Percentiles rank a stretch among this genome's conserved stretches.
These are phyloP conservation scores for Aspergillus campestris DNA, from an alignment of 495 filamentous ascomycete species.

Conservation along the genomic window DNA sequence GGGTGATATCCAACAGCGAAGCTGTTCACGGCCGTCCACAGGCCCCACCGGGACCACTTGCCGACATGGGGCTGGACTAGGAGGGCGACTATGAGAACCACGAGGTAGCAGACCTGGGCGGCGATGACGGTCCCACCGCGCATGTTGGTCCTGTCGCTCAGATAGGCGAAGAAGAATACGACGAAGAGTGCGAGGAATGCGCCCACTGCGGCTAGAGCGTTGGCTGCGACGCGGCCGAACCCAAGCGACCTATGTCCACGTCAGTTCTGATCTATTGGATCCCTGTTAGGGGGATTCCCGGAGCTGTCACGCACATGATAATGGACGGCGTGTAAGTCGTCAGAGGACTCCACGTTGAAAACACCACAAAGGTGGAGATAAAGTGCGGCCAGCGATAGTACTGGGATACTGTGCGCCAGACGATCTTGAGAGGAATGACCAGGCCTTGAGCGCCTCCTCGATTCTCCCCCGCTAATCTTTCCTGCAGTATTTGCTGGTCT, in stretches of 20 bases:
- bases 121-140: slow-evolving; percentile 13
- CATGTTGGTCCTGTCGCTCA: slow-evolving; percentile 10
- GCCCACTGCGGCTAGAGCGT: slow-evolving; percentile 25
- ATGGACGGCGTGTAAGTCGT: slow-evolving; percentile 25
- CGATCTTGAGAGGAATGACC: slow-evolving; percentile 2
- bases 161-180: slow-evolving; percentile 19
- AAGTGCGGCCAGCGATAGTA: slow-evolving; percentile 23
- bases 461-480: too few relatives aligned
- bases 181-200: slow-evolving; percentile 17
- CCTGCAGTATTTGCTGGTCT: too few relatives aligned
- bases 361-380: slow-evolving; percentile 19
- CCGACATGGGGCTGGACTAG: slow-evolving; percentile 1
- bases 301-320: slow-evolving; percentile 4
- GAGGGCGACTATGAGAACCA: slow-evolving; percentile 8
- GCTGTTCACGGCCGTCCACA: slow-evolving; percentile 17
- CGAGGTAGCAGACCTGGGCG: slow-evolving; percentile 10
- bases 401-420: slow-evolving; percentile 11
- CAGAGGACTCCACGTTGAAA: slow-evolving; percentile 21
- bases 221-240: slow-evolving; percentile 16
- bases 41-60: slow-evolving; percentile 13
- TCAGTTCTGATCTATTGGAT: too few relatives aligned
- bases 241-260: slow-evolving; percentile 7
- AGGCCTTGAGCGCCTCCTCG: too few relatives aligned
- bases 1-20: slow-evolving; percentile 20
- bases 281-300: too few relatives aligned